A percentile compares a stretch with the other conserved stretches of the same genome.
These are phyloP conservation scores for Pythium scleroteichum DNA, from an alignment of 352 stramenopile genomes.

Conservation along the genomic window DNA sequence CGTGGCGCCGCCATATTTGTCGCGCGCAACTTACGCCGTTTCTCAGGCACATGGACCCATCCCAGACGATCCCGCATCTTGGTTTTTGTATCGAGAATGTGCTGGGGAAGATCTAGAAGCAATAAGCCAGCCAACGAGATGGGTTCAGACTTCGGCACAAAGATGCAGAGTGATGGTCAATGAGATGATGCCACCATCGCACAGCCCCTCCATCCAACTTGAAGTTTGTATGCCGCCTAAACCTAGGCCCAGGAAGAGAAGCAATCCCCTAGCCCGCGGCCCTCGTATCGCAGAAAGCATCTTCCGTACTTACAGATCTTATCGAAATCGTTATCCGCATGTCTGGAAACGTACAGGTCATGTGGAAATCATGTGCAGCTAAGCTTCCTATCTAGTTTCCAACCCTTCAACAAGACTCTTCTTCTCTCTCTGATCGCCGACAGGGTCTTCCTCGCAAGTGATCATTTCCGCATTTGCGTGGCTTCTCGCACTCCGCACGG, in stretches of 20 bases:
- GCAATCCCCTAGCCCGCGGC: not conserved
- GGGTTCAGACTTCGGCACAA: conserved; percentile 2
- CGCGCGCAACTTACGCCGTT: not conserved
- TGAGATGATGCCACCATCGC: conserved; percentile 3
- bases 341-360: not conserved
- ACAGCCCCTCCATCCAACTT: conserved; percentile 17
- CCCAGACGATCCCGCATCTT: conserved; percentile 13
- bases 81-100: conserved; percentile 8
- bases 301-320: not conserved
- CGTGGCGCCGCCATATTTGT: conserved; percentile 3
- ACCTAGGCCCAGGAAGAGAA: conserved; percentile 13
- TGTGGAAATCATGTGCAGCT: conserved; percentile 9
- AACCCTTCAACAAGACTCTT: conserved; percentile 20
- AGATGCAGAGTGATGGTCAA: conserved; percentile 23
- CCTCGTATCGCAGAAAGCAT: conserved; percentile 15
- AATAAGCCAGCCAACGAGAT: conserved; percentile 1
- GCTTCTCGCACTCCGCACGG: conserved; percentile 3
- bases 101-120: conserved; percentile 6
- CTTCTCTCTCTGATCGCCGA: conserved; percentile 7
- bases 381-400: conserved; percentile 5
- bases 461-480: conserved; percentile 23
- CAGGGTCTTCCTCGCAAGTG: too few relatives aligned
- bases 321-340: conserved; percentile 3
- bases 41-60: conserved; percentile 7
- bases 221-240: conserved; percentile 23